These are phyloP conservation scores for Entomortierella beljakovae DNA, from an alignment of 192 early-diverging fungal genomes.

Conservation along the genomic window DNA sequence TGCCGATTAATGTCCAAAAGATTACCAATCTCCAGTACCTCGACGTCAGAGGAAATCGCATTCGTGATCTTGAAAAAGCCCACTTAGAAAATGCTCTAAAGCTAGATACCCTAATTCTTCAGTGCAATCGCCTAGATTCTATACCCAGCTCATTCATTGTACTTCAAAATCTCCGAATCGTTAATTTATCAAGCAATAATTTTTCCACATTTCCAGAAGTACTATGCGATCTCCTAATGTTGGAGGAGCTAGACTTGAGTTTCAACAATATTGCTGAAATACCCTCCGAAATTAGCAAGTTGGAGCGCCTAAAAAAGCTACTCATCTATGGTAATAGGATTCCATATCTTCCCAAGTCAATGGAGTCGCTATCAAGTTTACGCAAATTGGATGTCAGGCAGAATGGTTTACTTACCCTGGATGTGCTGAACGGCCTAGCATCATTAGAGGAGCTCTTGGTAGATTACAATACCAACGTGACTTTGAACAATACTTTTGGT, in stretches of 20 bases:
- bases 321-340: constrained; percentile 83
- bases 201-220: constrained; percentile 76
- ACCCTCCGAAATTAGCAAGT: constrained; percentile 75
- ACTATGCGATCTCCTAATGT: constrained; percentile 66
- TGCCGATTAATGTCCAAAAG: constrained; percentile 76
- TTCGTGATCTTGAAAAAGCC: constrained; percentile 73
- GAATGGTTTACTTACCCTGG: constrained; percentile 79
- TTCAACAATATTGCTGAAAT: constrained; percentile 83
- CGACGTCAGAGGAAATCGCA: constrained; percentile 82
- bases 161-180: constrained; percentile 66
- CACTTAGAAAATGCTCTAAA: constrained; percentile 69
- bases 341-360: constrained; percentile 73
- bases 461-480: constrained; percentile 79
- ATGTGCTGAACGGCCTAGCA: constrained; percentile 65
- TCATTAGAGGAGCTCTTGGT: constrained; percentile 74
- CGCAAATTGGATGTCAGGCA: constrained; percentile 85
- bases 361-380: constrained; percentile 68
- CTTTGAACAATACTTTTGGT: constrained; percentile 68
- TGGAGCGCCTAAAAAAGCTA: constrained; percentile 69
- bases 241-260: constrained; percentile 81
- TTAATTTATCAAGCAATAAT: constrained; percentile 89
- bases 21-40: constrained; percentile 75
- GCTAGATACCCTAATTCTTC: constrained; percentile 73
- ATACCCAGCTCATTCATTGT: constrained; percentile 72
- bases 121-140: constrained; percentile 79